Percentiles rank a stretch among this genome's conserved stretches.
Evolutionary conservation across 2,329 filamentous ascomycete species (phyloP).

Genomic region (Fusarium napiforme): DNA sequence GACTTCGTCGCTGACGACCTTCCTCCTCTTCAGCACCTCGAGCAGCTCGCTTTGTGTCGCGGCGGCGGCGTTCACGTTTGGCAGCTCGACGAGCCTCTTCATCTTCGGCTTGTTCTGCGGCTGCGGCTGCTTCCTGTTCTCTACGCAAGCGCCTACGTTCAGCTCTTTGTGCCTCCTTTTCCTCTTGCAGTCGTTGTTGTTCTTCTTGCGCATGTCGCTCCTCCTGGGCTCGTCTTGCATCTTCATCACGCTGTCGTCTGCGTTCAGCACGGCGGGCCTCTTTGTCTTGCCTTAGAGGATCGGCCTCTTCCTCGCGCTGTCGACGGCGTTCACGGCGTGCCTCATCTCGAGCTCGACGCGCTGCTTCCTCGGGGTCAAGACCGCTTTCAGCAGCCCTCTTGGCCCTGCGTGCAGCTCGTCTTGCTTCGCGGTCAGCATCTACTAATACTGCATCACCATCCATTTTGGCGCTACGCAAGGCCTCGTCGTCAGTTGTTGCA

Average conservation of each 20-base stretch:
- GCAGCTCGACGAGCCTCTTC: constrained; percentile 58
- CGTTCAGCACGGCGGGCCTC: constrained; percentile 67
- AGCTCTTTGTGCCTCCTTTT: constrained; percentile 63
- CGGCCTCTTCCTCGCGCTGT: constrained; percentile 62
- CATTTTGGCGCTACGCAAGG: constrained; percentile 56
- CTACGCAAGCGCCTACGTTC: constrained; percentile 62
- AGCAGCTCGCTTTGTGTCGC: constrained; percentile 62
- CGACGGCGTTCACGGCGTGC: constrained; percentile 65
- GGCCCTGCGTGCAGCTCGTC: constrained; percentile 70
- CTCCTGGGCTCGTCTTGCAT: constrained; percentile 49
- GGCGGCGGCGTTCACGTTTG: constrained; percentile 63
- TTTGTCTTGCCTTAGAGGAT: constrained; percentile 55
- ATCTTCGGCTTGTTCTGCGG: constrained; percentile 54
- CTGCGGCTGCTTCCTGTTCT: constrained; percentile 59
- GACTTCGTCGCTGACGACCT: constrained; percentile 45
- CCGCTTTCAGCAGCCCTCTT: constrained; percentile 54
- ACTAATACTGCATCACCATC: constrained; percentile 61
- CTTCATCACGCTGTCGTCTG: constrained; percentile 49
- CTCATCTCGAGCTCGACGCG: constrained; percentile 66
- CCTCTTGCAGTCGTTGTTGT: constrained; percentile 59
- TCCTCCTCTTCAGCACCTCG: constrained; percentile 54
- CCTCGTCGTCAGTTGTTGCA: constrained; percentile 63
- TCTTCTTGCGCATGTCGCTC: constrained; percentile 64
- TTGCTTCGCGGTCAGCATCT: constrained; percentile 70
- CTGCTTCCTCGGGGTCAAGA: constrained; percentile 69